Evolutionary conservation across 495 filamentous ascomycete species (phyloP), one percentile per base, ranked within the genome.

Genomic region (Penicillium malachiteum): DNA sequence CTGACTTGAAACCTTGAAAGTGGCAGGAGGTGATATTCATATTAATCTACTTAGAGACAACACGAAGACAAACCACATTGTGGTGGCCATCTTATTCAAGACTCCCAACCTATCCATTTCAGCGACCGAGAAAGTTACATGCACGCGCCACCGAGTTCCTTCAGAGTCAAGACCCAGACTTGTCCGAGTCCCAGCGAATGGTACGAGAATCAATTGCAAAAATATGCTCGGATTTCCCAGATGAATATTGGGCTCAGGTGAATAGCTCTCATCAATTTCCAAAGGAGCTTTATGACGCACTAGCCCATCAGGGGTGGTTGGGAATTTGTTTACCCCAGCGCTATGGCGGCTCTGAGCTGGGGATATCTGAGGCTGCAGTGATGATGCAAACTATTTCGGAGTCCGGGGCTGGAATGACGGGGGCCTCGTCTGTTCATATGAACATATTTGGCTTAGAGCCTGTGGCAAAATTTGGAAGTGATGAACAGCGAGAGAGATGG

Each of bases 361-460:
- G 74, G 0, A 89, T 92, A 50, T 85, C 84, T 13, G 88, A 91
- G 63, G 88, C 89, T 9, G 87, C 87, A 2, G 86, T 90, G 78
- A 89, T 92, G 86, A 79, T 92, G 74, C 88, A 92, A 58, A 88
- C 87, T 26, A 88, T 91, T 50, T 78, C 86, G 13, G 87, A 90
- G 72, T 83, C 81, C 21, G 87, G 88, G 3, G 88, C 85, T 17
- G 87, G 87, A 5, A 87, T 91, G 69, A 87, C 87, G 3, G 88
- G 87, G 7, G 87, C 89, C 1, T 87, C 91, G 52, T 77, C 83
- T 10, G 84, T 90, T 33, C 87, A 91, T 64, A 87, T 87, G 47
- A 87, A 84, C 46, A 86, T 91, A 13, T 90, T 90, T 63, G 88
- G 86, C 9, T 87, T 88, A 0, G 85, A 91, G 65, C 88, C 87